These are phyloP conservation scores for Citeromyces siamensis DNA, from an alignment of 1,139 yeast species.

Conservation along the genomic window DNA sequence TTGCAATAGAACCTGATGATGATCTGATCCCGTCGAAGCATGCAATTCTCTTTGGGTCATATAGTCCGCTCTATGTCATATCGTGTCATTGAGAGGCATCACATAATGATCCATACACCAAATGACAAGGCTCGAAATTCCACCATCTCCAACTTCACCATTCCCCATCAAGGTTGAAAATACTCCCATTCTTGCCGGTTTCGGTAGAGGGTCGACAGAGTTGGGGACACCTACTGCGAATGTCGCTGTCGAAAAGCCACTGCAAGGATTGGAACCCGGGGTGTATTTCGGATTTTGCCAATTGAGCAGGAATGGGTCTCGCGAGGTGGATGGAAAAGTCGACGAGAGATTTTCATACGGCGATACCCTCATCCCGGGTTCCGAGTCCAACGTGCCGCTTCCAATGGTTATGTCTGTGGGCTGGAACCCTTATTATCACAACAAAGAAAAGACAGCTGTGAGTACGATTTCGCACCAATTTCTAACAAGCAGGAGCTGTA, in stretches of 20 bases:
- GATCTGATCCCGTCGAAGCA: no score
- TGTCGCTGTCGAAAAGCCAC: slow-evolving; percentile 48
- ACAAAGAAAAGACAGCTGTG: slow-evolving; percentile 56
- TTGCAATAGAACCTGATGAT: neutral
- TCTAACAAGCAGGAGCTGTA: slow-evolving; percentile 45
- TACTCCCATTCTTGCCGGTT: slow-evolving; percentile 66
- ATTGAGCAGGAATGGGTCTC: slow-evolving; percentile 13
- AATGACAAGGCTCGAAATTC: slow-evolving; percentile 20
- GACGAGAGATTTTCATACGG: slow-evolving; percentile 48
- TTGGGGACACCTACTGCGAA: slow-evolving; percentile 96
- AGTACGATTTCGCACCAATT: neutral
- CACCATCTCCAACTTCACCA: slow-evolving; percentile 41
- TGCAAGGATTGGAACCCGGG: slow-evolving; percentile 52
- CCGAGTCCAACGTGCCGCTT: slow-evolving; percentile 30
- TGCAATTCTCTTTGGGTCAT: neutral
- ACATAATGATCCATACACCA: neutral
- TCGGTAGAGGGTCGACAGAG: slow-evolving; percentile 91
- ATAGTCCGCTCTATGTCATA: neutral
- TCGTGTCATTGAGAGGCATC: no score
- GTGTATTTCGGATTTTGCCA: slow-evolving; percentile 84
- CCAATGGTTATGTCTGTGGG: slow-evolving; percentile 97
- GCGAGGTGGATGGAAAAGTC: slow-evolving; percentile 2
- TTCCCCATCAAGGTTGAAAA: slow-evolving; percentile 47
- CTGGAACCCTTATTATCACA: slow-evolving; percentile 87
- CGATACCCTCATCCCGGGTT: slow-evolving; percentile 22